Percentiles rank a stretch among this genome's conserved stretches.
Conservation (phyloP, 108 stramenopile species). For the Aureococcus anophagefferens region DNA sequence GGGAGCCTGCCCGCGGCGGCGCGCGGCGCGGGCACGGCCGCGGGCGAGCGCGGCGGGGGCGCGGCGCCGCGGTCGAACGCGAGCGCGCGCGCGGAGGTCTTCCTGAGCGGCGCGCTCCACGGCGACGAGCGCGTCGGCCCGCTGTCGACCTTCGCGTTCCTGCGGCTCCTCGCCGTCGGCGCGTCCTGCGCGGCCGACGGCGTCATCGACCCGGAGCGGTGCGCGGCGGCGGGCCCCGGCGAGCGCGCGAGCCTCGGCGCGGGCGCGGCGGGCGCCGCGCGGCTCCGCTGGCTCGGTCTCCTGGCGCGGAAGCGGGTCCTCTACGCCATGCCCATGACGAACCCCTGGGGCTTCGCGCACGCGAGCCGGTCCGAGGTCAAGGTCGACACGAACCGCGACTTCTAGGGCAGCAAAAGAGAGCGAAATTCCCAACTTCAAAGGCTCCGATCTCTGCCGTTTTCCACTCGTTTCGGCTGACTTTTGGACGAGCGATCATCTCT, state of each 20-base stretch:
- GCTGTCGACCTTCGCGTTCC: slow-evolving; percentile 45
- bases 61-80: too few relatives aligned
- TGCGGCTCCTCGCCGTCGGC: slow-evolving; percentile 46
- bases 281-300: slow-evolving; percentile 64
- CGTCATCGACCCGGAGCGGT: slow-evolving; percentile 12
- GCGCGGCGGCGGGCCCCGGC: not conserved
- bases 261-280: slow-evolving; percentile 12
- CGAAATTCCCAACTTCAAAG: too few relatives aligned
- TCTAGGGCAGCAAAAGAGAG: too few relatives aligned
- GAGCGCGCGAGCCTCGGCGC: slow-evolving; percentile 11
- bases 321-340: slow-evolving; percentile 67
- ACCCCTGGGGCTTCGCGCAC: slow-evolving; percentile 66
- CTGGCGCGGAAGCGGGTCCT: slow-evolving; percentile 69
- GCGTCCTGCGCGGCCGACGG: slow-evolving; percentile 44
- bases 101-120: slow-evolving; percentile 81
- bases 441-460: too few relatives aligned
- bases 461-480: too few relatives aligned
- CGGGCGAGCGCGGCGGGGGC: too few relatives aligned
- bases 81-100: slow-evolving; percentile 60
- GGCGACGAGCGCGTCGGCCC: slow-evolving; percentile 95
- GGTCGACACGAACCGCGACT: slow-evolving; percentile 80
- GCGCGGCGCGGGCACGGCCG: too few relatives aligned
- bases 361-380: slow-evolving; percentile 50
- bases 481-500: too few relatives aligned
- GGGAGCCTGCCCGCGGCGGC: too few relatives aligned